Base-by-base conservation (phyloP, 2,329 filamentous ascomycete species). In the Hymenoscyphus albidus region DNA sequence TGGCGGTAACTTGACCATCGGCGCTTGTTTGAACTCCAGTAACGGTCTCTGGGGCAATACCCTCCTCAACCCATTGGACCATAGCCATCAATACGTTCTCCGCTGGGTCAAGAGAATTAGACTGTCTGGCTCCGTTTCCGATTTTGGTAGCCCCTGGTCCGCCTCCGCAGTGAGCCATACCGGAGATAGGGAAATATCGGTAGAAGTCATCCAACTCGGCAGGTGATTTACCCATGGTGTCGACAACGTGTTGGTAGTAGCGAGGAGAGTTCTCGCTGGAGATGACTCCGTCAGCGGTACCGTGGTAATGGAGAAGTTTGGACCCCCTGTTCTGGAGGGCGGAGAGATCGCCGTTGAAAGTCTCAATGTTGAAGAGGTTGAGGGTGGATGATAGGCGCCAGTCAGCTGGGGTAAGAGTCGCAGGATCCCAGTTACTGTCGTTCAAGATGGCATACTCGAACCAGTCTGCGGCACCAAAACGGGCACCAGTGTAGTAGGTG, bases 231-330 rank as follows among this genome's bases (percentile, higher is more conserved):
- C 18, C 44, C 38, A 59, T 39, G 18, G 9, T 42, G 3, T 27
- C 18, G 16, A 22, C 57, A 1, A 59, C 57, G 2, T 18, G 31
- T n/a, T 59, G 35, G 16, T 16, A n/a, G 22, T 59, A 42, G 16
- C 39, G 14, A 3, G 22, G 16, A 18, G 57, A 40, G 14, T 77
- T 76, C 12, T 75, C 72, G 1, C 75, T 70, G 38, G 72, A 71
- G 63, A 81, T 79, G 7, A 79, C 65, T 31, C 75, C 59, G 58
- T 66, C 64, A 4, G 55, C 58, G 10, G 18, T 9, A 5, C 63
- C 65, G n/a, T 67, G 65, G 56, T 61, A 67, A 27, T 42, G 39
- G 27, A 65, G 27, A 7, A 67, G 31, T 48, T 65, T 67, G 10
- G 59, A 60, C 14, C 65, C 65, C 13, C 40, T 14, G 70, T 65